These are phyloP conservation scores for Chalciporus sp. DNA, from an alignment of 1,284 basidiomycete species.

Conservation along the genomic window DNA sequence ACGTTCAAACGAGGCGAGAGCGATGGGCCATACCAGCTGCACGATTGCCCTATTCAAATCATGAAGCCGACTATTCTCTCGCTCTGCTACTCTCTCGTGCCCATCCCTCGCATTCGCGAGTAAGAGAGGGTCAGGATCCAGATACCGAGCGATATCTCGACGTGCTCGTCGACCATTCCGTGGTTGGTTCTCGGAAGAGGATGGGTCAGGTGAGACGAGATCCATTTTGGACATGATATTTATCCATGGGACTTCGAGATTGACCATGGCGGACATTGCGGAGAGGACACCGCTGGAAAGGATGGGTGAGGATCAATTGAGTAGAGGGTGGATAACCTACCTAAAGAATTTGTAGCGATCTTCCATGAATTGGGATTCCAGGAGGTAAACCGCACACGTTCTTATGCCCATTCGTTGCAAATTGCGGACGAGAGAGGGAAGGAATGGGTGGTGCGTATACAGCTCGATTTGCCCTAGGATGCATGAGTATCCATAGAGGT, in stretches of 20 bases:
- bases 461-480: slow-evolving; percentile 92
- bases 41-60: slow-evolving; percentile 94
- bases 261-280: slow-evolving; percentile 99
- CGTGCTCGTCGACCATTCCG: slow-evolving; percentile 72
- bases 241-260: slow-evolving; percentile 95
- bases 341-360: slow-evolving; percentile 98
- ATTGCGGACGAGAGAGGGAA: slow-evolving; percentile 84
- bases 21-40: slow-evolving; percentile 69
- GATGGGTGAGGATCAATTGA: slow-evolving; percentile 8
- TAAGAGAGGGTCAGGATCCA: slow-evolving; percentile 96
- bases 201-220: slow-evolving; percentile 69
- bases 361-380: slow-evolving; percentile 99
- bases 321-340: slow-evolving; percentile 37
- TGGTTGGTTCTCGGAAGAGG: slow-evolving; percentile 50
- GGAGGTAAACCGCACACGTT: slow-evolving; percentile 84
- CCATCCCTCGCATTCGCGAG: slow-evolving; percentile 61
- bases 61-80: slow-evolving; percentile 90
- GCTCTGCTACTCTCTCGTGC: slow-evolving; percentile 41
- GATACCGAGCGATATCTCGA: slow-evolving; percentile 86
- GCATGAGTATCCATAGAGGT: slow-evolving; percentile 14
- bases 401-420: slow-evolving; percentile 75
- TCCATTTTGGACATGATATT: slow-evolving; percentile 99
- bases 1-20: slow-evolving; percentile 5
- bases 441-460: slow-evolving; percentile 97
- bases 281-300: slow-evolving; percentile 87